phyloP scores from a whole-genome alignment of 1,284 basidiomycete species.

The Trametes hirsuta region DNA sequence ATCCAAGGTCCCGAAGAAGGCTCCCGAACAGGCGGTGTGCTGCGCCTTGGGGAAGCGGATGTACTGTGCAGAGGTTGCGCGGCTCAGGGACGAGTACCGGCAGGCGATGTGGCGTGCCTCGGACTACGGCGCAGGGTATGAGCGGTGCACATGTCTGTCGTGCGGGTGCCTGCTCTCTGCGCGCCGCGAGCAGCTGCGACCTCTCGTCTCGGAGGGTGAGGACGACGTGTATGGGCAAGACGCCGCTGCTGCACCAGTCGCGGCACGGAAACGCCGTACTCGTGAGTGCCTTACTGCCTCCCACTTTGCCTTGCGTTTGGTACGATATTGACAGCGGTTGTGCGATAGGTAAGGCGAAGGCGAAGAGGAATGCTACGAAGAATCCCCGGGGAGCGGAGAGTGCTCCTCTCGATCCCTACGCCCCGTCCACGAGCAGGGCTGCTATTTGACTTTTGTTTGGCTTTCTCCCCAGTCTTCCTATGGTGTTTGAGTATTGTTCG shows the following conservation, averaged over 20 bases:
- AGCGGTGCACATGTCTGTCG: constrained; percentile 16
- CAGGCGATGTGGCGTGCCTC: constrained; percentile 14
- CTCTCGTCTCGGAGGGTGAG: constrained; percentile 10
- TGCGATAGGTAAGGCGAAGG: constrained; percentile 12
- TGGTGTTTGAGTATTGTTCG: not conserved
- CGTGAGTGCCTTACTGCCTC: constrained; percentile 11
- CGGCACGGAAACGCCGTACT: constrained; percentile 8
- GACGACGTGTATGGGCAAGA: not conserved
- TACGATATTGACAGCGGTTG: not conserved
- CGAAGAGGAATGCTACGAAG: constrained; percentile 6
- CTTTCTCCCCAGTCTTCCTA: not conserved
- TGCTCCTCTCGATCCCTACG: constrained; percentile 18
- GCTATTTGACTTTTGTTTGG: not conserved
- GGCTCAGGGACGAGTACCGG: constrained; percentile 23
- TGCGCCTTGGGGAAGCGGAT: not conserved
- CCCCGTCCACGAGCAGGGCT: constrained; percentile 19
- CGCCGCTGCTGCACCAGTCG: not conserved
- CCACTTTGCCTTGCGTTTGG: not conserved
- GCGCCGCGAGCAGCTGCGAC: constrained; percentile 6
- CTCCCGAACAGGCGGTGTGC: not conserved
- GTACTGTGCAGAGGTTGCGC: constrained; percentile 21
- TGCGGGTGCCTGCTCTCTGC: constrained; percentile 14
- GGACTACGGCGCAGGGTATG: not conserved
- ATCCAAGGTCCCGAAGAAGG: not conserved
- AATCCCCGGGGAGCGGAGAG: not conserved